Percentiles rank a stretch among this genome's conserved stretches.
Conservation (phyloP, 1,284 basidiomycete genomes). For the Cryptococcus hybrid region DNA sequence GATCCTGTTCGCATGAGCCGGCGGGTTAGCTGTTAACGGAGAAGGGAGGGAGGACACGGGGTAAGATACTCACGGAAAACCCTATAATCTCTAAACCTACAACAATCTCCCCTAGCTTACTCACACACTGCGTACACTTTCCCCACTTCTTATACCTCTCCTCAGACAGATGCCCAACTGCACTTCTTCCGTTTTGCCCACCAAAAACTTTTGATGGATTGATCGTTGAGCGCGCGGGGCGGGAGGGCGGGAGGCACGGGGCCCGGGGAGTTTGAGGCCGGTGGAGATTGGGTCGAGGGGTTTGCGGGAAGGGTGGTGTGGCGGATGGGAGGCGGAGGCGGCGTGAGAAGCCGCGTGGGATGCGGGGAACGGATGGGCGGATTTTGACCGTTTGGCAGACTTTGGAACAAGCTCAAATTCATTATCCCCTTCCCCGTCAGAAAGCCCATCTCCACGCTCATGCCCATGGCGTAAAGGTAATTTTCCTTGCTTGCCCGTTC, state of each 20-base stretch:
- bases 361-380: too few relatives aligned
- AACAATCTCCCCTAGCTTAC: conserved; percentile 43
- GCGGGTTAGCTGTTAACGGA: too few relatives aligned
- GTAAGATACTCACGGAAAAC: conserved; percentile 31
- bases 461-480: too few relatives aligned
- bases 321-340: too few relatives aligned
- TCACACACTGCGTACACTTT: conserved; percentile 44
- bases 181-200: conserved; percentile 31
- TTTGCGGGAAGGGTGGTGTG: too few relatives aligned
- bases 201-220: conserved; percentile 20
- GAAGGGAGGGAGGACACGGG: not conserved
- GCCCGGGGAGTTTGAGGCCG: not conserved
- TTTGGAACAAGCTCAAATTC: too few relatives aligned
- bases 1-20: conserved; percentile 23
- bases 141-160: conserved; percentile 38
- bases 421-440: too few relatives aligned
- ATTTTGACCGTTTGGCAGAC: too few relatives aligned
- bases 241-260: conserved; percentile 6
- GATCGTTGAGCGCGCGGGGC: conserved; percentile 24
- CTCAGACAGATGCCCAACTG: conserved; percentile 36
- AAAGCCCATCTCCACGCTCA: too few relatives aligned
- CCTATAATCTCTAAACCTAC: conserved; percentile 43
- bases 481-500: too few relatives aligned
- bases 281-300: not conserved
- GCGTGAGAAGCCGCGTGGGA: too few relatives aligned